Conservation (phyloP, 805 yeast genomes). For the Schwanniomyces yamadae region DNA sequence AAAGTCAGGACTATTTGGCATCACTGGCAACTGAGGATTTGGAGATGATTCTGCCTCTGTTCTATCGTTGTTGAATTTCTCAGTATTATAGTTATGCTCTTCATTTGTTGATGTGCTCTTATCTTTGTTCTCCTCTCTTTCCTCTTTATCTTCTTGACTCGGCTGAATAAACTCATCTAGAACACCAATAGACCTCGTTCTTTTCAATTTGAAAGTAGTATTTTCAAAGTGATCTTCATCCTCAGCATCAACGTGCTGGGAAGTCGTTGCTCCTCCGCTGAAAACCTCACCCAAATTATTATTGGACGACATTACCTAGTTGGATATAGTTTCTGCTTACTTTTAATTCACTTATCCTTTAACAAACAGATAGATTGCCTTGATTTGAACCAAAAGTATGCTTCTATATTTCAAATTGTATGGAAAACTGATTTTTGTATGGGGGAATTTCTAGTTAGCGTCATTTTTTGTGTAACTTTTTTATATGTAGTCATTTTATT, state of each 20-base stretch:
- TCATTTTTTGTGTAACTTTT: conserved; percentile 6
- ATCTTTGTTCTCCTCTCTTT: conserved; percentile 5
- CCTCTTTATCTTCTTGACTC: conserved; percentile 13
- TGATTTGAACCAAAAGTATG: conserved; percentile 2
- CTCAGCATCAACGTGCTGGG: conserved; percentile 67
- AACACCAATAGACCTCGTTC: conserved; percentile 81
- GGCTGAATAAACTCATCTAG: conserved; percentile 67
- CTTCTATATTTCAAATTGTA: too few species aligned
- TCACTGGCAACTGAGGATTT: conserved; percentile 11
- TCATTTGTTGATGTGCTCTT: conserved; percentile 2
- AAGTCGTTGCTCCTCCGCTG: conserved; percentile 60
- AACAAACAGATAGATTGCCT: conserved; percentile 1
- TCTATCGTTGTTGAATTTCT: not conserved
- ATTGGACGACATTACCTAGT: conserved; percentile 9
- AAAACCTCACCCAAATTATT: conserved; percentile 31
- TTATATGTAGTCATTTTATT: not conserved
- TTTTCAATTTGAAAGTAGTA: conserved; percentile 69
- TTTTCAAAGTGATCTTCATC: conserved; percentile 69
- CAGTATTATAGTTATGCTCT: conserved; percentile 1
- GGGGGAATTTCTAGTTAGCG: conserved; percentile 6
- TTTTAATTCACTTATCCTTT: not conserved
- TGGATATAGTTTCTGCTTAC: not conserved
- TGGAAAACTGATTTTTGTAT: conserved; percentile 8
- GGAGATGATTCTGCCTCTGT: not conserved
- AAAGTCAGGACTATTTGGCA: conserved; percentile 30